phyloP scores from a whole-genome alignment of 2,329 filamentous ascomycete genomes.

The Sporothrix luriei region DNA sequence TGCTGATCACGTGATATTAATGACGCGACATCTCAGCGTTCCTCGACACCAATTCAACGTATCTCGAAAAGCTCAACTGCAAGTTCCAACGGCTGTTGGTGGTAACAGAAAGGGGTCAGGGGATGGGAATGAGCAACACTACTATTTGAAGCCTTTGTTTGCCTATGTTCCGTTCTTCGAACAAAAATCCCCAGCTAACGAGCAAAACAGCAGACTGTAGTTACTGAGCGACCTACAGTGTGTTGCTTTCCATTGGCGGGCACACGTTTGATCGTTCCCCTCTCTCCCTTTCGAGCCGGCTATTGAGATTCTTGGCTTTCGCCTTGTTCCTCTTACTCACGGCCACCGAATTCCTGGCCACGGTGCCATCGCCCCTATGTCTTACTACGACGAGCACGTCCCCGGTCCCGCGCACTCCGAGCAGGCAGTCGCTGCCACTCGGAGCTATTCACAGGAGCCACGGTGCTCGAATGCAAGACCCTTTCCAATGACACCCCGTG shows the following conservation, averaged over 20 bases:
- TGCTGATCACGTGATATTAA: not conserved
- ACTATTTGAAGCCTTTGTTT: not conserved
- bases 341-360: not conserved
- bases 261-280: not conserved
- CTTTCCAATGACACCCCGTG: no score
- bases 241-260: not conserved
- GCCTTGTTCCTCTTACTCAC: slow-evolving; percentile 8
- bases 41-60: not conserved
- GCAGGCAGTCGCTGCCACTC: not conserved
- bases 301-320: not conserved
- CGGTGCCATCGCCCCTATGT: not conserved
- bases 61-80: not conserved
- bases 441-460: not conserved
- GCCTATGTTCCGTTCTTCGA: not conserved
- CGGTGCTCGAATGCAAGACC: no score
- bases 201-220: not conserved
- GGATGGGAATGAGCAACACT: not conserved
- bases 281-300: not conserved
- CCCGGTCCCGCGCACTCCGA: not conserved
- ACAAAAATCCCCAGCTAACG: not conserved
- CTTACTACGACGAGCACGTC: slow-evolving; percentile 4
- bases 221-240: not conserved
- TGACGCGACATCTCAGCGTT: not conserved
- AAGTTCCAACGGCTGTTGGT: not conserved
- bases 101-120: slow-evolving; percentile 1